These are phyloP conservation scores for Arxiozyma slooffiae DNA, from an alignment of 1,139 yeast genomes.

Conservation along the genomic window DNA sequence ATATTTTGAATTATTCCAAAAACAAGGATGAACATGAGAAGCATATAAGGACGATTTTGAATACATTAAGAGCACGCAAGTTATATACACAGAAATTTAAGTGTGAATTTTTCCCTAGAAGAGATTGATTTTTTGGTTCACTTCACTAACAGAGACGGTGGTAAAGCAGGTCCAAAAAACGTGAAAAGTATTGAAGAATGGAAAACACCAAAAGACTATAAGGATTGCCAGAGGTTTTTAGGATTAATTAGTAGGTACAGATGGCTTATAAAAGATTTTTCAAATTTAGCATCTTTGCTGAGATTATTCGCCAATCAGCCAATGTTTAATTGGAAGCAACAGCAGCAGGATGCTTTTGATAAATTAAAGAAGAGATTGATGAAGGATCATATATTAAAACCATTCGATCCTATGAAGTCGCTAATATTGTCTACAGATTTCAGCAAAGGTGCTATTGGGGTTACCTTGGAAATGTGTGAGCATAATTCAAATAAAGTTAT, in stretches of 20 bases:
- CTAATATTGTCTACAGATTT: too few relatives aligned
- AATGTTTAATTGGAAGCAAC: too few relatives aligned
- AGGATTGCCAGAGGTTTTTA: not conserved
- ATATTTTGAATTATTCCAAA: slow-evolving; percentile 16
- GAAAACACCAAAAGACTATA: not conserved
- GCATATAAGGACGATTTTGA: slow-evolving; percentile 6
- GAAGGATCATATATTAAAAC: too few relatives aligned
- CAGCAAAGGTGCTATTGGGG: too few relatives aligned
- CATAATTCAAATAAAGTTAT: too few relatives aligned
- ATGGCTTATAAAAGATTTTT: not conserved
- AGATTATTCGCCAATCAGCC: too few relatives aligned
- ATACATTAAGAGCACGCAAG: not conserved
- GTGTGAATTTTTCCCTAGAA: not conserved
- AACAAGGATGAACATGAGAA: slow-evolving; percentile 12
- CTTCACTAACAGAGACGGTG: not conserved
- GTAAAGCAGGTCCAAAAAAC: not conserved
- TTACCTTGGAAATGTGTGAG: too few relatives aligned
- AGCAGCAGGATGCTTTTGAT: too few relatives aligned
- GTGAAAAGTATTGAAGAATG: not conserved
- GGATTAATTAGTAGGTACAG: not conserved
- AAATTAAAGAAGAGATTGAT: too few relatives aligned
- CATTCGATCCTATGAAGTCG: too few relatives aligned
- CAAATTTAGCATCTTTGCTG: too few relatives aligned
- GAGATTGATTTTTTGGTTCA: not conserved
- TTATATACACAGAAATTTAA: not conserved